phyloP scores from a whole-genome alignment of 2,329 filamentous ascomycete genomes.

The Cercospora sp. region DNA sequence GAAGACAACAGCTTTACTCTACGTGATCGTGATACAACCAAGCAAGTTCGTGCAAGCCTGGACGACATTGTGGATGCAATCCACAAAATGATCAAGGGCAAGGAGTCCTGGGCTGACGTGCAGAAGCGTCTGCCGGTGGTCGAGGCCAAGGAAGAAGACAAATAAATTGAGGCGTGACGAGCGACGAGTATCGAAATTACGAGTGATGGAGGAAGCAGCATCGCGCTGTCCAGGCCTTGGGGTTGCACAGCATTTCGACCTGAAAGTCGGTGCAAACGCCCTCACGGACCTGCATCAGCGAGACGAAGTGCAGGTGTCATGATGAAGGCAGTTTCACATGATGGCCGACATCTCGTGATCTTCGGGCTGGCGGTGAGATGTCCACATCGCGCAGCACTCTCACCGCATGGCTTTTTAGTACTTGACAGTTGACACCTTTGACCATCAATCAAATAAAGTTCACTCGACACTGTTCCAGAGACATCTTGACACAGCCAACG shows the following conservation, averaged over 20 bases:
- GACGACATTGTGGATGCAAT: slow-evolving; percentile 77
- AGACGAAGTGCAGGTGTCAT: neutral
- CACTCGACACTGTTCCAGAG: neutral
- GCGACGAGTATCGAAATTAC: neutral
- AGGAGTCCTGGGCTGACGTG: slow-evolving; percentile 69
- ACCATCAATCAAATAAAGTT: neutral
- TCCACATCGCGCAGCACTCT: neutral
- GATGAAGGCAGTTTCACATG: neutral
- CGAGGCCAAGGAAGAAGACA: slow-evolving; percentile 67
- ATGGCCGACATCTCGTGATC: neutral
- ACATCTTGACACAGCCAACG: neutral
- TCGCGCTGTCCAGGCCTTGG: neutral
- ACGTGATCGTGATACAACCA: slow-evolving; percentile 85
- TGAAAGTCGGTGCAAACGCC: slow-evolving; percentile 19
- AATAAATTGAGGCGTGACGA: slow-evolving; percentile 24
- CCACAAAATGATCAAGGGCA: slow-evolving; percentile 61
- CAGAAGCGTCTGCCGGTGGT: slow-evolving; percentile 79
- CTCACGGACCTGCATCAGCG: slow-evolving; percentile 10
- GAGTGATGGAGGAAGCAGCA: neutral
- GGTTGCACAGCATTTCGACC: slow-evolving; percentile 24
- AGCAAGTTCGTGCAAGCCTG: slow-evolving; percentile 82
- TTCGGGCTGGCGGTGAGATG: neutral
- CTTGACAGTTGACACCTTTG: neutral
- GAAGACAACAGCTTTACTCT: slow-evolving; percentile 85
- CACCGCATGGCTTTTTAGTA: neutral